A percentile compares a stretch with the other conserved stretches of the same genome.
phyloP scores from a whole-genome alignment of 805 yeast species.

The Millerozyma acaciae region DNA sequence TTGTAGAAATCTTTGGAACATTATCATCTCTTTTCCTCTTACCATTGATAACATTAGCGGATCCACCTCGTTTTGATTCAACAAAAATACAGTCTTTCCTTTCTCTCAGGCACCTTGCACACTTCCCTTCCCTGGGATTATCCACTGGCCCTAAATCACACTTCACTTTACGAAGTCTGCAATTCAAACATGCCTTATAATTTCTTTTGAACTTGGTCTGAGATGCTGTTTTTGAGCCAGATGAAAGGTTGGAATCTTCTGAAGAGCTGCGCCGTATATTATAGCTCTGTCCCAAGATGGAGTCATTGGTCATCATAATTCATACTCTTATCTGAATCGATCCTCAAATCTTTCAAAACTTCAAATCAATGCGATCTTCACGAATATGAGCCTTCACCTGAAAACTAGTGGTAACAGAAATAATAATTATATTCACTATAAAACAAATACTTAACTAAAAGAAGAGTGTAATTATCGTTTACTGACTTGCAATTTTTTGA shows the following conservation, averaged over 20 bases:
- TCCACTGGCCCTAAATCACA: slow-evolving; percentile 82
- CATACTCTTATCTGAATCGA: too few relatives aligned
- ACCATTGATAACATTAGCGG: slow-evolving; percentile 35
- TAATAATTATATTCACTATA: slow-evolving; percentile 2
- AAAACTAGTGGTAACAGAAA: too few relatives aligned
- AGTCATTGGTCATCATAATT: too few relatives aligned
- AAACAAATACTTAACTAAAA: not conserved
- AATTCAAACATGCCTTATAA: slow-evolving; percentile 81
- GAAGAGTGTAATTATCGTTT: slow-evolving; percentile 19
- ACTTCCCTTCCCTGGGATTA: slow-evolving; percentile 73
- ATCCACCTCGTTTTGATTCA: slow-evolving; percentile 32
- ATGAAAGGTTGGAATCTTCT: not conserved
- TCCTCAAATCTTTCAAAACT: too few relatives aligned
- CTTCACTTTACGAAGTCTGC: slow-evolving; percentile 77
- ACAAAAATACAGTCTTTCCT: slow-evolving; percentile 73
- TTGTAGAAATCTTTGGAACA: not conserved
- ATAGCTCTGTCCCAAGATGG: too few relatives aligned
- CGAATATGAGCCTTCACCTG: too few relatives aligned
- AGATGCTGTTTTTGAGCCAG: slow-evolving; percentile 1
- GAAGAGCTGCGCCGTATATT: too few relatives aligned
- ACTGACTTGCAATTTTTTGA: slow-evolving; percentile 49
- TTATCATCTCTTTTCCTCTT: slow-evolving; percentile 34
- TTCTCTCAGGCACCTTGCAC: slow-evolving; percentile 81
- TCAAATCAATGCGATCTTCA: too few relatives aligned
- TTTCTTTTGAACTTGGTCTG: slow-evolving; percentile 50